Evolutionary conservation across 495 filamentous ascomycete genomes (phyloP), one percentile per base, ranked within the genome.

Genomic region (Astrocystis sublimbata): DNA sequence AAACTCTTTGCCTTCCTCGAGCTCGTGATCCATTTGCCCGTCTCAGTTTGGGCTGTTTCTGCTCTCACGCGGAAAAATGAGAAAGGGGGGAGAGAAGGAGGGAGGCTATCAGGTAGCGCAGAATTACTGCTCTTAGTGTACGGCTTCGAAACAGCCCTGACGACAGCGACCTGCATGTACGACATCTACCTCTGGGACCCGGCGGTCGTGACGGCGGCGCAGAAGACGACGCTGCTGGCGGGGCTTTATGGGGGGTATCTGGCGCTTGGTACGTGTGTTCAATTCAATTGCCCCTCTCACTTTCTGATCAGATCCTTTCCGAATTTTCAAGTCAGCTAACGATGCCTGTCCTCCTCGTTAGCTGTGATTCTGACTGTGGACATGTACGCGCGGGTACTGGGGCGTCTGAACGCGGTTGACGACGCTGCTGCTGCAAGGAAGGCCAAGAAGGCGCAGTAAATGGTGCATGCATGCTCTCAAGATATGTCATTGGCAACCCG

Each of bases 201-300:
- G 0, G 64, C 60, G 7, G 74, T 87, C 15, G 78, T 84, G n/a
- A 64, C 73, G 0, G 69, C 64, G 4, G 74, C 86, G 64, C 65
- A 81, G 58, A 85, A 85, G 63, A 67, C 87, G 56, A 83, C 80
- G 12, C 52, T 81, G 12, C 19, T 73, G 1, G 65, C 68, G 1
- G 80, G 80, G 63, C 71, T 91, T 12, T 93, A 92, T 71, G 85
- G 81, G 13, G 88, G 88, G 5, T 96, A 91, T 80, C 72, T 91
- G 33, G 79, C 83, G 26, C 68, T 93, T 35, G 88, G 91, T n/a
- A n/a, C n/a, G n/a, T 92, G 76, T 78, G 88, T 87, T 36, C 2
- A 19, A 8, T 9, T 23, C 24, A 10, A 3, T 43, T n/a, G 1
- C 6, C 24, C 12, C 31, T 24, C 13, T n/a, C 23, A 26, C 38